Evolutionary conservation across 75 land plant species (phyloP).

Genomic region (Pseudotsuga menziesii): DNA sequence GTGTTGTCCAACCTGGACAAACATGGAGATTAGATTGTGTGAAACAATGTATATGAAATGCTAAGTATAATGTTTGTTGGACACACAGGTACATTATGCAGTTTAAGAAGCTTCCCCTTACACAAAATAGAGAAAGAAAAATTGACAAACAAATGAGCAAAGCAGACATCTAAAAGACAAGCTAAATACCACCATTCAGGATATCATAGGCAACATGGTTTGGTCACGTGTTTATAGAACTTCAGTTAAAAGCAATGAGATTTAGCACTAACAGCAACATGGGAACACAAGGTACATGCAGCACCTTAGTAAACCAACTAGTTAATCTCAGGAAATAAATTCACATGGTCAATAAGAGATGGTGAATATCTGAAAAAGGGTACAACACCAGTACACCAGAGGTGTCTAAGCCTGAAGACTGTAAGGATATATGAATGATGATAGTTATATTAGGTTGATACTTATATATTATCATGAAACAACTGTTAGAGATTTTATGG

Average conservation of each 20-base stretch:
- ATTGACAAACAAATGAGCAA: not conserved
- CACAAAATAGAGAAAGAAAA: not conserved
- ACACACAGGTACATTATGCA: not conserved
- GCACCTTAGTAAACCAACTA: too few species aligned
- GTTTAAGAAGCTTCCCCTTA: not conserved
- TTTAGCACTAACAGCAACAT: not conserved
- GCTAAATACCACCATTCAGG: not conserved
- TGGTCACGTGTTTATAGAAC: not conserved
- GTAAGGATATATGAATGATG: too few species aligned
- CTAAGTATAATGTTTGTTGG: not conserved
- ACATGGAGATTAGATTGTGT: not conserved
- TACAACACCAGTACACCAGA: too few species aligned
- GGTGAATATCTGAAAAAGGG: too few species aligned
- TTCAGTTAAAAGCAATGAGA: not conserved
- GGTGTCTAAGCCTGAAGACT: too few species aligned
- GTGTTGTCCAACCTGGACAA: slow-evolving; percentile 85
- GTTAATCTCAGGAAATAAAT: too few species aligned
- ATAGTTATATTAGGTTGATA: too few species aligned
- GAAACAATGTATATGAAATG: not conserved
- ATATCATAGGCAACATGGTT: not conserved
- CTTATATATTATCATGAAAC: too few species aligned
- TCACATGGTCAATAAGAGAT: too few species aligned
- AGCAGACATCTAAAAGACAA: not conserved
- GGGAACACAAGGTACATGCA: not conserved
- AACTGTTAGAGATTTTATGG: too few species aligned